These are phyloP conservation scores for Rosa hybrid DNA, from an alignment of 331 rosid species.

Conservation along the genomic window DNA sequence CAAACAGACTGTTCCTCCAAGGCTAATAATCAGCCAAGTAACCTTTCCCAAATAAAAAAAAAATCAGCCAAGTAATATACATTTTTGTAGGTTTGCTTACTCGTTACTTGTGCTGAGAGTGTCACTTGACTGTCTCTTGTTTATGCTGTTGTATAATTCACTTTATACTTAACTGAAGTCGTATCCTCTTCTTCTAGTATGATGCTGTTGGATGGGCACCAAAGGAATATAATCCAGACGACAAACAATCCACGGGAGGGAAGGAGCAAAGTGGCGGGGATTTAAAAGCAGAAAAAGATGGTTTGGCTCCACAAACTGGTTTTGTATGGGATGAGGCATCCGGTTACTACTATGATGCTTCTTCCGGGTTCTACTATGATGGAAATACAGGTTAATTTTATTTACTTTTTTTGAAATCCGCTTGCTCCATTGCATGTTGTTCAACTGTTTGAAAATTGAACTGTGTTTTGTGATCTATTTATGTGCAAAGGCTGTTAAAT, in stretches of 20 bases:
- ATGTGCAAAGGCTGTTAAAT: not conserved
- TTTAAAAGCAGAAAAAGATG: slow-evolving; percentile 46
- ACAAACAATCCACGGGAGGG: slow-evolving; percentile 63
- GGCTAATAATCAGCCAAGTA: not conserved
- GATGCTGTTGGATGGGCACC: slow-evolving; percentile 99
- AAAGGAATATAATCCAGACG: slow-evolving; percentile 89
- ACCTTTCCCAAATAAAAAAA: too few species aligned
- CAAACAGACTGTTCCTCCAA: not conserved
- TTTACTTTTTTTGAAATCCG: not conserved
- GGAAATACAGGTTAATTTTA: slow-evolving; percentile 78
- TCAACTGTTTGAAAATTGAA: not conserved
- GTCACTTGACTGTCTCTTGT: not conserved
- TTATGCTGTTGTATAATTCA: slow-evolving; percentile 13
- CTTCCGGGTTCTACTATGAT: slow-evolving; percentile 98
- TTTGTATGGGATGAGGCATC: slow-evolving; percentile 99
- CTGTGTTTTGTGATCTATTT: not conserved
- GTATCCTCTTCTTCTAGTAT: slow-evolving; percentile 53
- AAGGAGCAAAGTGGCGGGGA: slow-evolving; percentile 55
- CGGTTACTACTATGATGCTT: slow-evolving; percentile 93
- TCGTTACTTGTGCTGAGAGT: not conserved
- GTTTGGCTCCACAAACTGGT: slow-evolving; percentile 85
- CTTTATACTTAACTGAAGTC: slow-evolving; percentile 10
- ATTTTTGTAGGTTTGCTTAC: not conserved
- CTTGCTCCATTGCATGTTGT: not conserved
- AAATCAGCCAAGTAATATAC: not conserved